Conservation (phyloP, 306 rosid genomes). For the Potentilla sterilis region DNA sequence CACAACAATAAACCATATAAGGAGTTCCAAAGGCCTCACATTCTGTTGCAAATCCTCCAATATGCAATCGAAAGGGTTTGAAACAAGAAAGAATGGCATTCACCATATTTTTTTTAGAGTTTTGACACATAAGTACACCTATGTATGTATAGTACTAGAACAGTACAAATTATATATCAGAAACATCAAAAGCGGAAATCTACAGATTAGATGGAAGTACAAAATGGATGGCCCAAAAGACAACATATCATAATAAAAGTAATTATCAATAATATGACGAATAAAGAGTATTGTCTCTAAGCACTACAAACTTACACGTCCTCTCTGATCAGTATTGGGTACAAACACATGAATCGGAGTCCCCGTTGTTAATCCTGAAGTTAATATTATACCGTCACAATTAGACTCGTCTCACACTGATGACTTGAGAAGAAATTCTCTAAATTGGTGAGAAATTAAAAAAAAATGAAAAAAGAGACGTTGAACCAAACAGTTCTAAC, state of each 20-base stretch:
- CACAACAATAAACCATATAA: background rate
- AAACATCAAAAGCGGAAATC: background rate
- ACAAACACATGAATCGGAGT: constrained; percentile 89
- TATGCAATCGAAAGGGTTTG: background rate
- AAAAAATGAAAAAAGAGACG: background rate
- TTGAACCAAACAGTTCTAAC: constrained; percentile 33
- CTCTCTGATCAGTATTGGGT: constrained; percentile 97
- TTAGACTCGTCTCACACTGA: constrained; percentile 7
- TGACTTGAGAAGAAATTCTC: background rate
- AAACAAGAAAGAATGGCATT: background rate
- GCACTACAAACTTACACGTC: constrained; percentile 65
- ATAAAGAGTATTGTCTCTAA: background rate
- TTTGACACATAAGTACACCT: background rate
- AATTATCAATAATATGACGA: background rate
- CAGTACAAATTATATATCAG: background rate
- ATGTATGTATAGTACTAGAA: background rate
- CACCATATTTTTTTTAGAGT: background rate
- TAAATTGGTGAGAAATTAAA: background rate
- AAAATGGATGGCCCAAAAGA: background rate
- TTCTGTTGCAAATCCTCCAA: background rate
- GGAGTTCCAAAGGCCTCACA: background rate
- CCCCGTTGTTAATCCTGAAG: constrained; percentile 86
- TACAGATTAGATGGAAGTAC: background rate
- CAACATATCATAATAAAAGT: background rate
- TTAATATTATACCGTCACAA: constrained; percentile 18